Conservation (phyloP, 306 rosid genomes). For the Arachis stenosperma region DNA sequence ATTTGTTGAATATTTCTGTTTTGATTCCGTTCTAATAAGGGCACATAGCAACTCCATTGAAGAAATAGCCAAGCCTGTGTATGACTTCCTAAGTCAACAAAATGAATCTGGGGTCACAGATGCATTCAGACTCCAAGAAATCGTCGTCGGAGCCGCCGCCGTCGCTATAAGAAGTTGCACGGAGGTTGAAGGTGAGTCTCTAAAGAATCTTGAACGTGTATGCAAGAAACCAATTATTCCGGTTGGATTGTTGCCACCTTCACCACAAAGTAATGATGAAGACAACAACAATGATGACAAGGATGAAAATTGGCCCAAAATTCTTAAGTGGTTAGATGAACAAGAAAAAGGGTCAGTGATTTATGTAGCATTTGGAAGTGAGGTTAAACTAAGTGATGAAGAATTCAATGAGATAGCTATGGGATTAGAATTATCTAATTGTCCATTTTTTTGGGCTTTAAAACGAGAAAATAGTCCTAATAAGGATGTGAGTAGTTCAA, state of each 20-base stretch:
- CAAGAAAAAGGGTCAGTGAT: not conserved
- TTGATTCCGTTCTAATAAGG: not conserved
- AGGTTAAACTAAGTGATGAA: not conserved
- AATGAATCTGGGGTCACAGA: not conserved
- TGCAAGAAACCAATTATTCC: not conserved
- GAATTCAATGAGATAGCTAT: too few relatives aligned
- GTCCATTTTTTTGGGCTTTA: not conserved
- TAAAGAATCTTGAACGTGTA: not conserved
- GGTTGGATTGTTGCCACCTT: not conserved
- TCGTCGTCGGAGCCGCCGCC: not conserved
- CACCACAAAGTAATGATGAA: not conserved
- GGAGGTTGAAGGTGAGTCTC: not conserved
- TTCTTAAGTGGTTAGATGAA: not conserved
- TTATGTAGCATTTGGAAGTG: conserved; percentile 2
- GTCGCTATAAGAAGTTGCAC: not conserved
- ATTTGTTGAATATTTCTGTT: rapidly evolving
- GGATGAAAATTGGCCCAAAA: not conserved
- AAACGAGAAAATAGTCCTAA: not conserved
- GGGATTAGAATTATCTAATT: too few relatives aligned
- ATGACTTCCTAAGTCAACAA: not conserved
- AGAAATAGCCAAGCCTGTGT: not conserved
- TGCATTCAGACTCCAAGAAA: not conserved
- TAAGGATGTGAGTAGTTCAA: not conserved
- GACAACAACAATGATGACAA: not conserved
- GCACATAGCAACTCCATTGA: not conserved